Percentiles rank a stretch among this genome's conserved stretches.
These are phyloP conservation scores for Elsinoe perseae DNA, from an alignment of 2,329 filamentous ascomycete genomes.

Conservation along the genomic window DNA sequence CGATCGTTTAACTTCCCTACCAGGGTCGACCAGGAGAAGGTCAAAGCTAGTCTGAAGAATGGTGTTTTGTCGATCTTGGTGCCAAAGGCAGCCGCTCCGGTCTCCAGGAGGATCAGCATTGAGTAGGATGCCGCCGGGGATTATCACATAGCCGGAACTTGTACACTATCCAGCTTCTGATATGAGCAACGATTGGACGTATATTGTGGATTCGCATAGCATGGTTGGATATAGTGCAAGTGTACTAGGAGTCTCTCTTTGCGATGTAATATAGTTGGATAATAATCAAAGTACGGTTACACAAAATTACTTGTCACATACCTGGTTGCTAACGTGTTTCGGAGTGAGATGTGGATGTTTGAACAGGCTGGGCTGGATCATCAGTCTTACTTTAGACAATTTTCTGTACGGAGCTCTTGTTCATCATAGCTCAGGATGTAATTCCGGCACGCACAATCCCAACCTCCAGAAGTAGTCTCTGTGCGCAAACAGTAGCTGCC, in stretches of 20 bases:
- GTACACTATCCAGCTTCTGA: neutral
- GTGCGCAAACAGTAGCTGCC: slow-evolving; percentile 89
- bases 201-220: neutral
- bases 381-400: no score
- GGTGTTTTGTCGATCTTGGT: slow-evolving; percentile 51
- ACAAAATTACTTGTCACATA: neutral
- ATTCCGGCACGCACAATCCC: slow-evolving; percentile 71
- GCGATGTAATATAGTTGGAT: neutral
- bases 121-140: slow-evolving; percentile 35
- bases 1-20: slow-evolving; percentile 53
- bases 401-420: neutral
- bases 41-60: slow-evolving; percentile 54
- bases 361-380: no score
- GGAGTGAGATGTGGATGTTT: no score
- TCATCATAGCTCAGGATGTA: slow-evolving; percentile 7
- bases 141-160: neutral
- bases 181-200: neutral
- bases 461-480: slow-evolving; percentile 95
- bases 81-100: slow-evolving; percentile 46
- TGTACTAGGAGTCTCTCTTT: neutral
- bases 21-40: slow-evolving; percentile 52
- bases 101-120: slow-evolving; percentile 48
- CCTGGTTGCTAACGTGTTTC: no score
- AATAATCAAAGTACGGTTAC: slow-evolving; percentile 9
- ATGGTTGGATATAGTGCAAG: neutral